Evolutionary conservation across 169 alveolate genomes (phyloP).

Genomic region (Cryptosporidium ubiquitum): DNA sequence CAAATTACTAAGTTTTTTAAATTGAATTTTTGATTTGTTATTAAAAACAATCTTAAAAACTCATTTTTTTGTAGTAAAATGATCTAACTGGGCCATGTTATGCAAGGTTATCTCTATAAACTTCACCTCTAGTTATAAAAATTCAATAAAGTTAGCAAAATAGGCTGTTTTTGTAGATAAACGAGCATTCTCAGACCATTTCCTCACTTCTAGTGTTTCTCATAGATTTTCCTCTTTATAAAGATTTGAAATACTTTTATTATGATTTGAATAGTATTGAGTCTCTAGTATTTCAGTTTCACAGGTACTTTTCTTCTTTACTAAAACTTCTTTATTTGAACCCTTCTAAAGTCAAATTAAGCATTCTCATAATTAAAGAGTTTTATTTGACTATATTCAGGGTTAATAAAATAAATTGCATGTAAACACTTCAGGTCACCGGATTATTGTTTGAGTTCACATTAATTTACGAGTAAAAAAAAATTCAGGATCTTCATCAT

Average conservation of each 20-base stretch:
- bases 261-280: background rate
- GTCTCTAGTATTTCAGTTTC: background rate
- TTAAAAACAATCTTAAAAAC: constrained; percentile 89
- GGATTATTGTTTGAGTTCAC: background rate
- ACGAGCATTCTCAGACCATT: too few species aligned
- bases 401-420: background rate
- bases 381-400: background rate
- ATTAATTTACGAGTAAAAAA: background rate
- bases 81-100: constrained; percentile 94
- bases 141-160: too few species aligned
- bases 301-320: background rate
- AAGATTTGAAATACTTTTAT: background rate
- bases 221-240: too few species aligned
- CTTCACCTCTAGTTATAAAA: background rate
- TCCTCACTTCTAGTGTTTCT: background rate
- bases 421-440: background rate
- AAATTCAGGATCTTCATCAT: background rate
- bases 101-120: constrained; percentile 86
- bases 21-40: constrained; percentile 90
- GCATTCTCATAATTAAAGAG: too few species aligned
- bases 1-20: constrained; percentile 91
- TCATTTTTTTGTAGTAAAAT: constrained; percentile 90
- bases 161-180: too few species aligned
- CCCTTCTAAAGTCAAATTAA: background rate
- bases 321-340: background rate